These are phyloP conservation scores for Blastobotrys arbuscula DNA, from an alignment of 1,139 yeast genomes.

Conservation along the genomic window DNA sequence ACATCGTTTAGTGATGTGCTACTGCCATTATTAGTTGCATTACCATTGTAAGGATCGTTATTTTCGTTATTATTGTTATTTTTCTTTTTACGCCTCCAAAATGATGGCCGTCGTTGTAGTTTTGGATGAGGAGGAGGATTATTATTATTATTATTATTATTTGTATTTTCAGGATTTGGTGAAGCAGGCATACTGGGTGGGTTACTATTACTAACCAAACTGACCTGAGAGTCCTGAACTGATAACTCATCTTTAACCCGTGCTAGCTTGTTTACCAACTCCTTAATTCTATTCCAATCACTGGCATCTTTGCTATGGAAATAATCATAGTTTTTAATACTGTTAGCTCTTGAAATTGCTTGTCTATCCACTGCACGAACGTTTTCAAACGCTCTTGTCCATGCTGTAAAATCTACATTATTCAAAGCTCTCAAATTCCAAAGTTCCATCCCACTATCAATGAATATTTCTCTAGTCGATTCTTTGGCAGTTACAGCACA, in stretches of 20 bases:
- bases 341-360: neutral
- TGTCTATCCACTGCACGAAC: slow-evolving; percentile 3
- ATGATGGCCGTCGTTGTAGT: slow-evolving; percentile 21
- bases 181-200: slow-evolving; percentile 4
- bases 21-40: neutral
- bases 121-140: neutral
- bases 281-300: slow-evolving; percentile 11
- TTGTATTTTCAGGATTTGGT: neutral
- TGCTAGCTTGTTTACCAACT: slow-evolving; percentile 11
- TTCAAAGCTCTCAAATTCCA: slow-evolving; percentile 80
- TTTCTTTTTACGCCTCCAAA: slow-evolving; percentile 19
- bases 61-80: neutral
- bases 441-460: slow-evolving; percentile 94
- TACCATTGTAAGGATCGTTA: slow-evolving; percentile 2
- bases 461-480: slow-evolving; percentile 60
- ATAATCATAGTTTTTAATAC: neutral
- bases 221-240: neutral
- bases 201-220: neutral
- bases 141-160: neutral
- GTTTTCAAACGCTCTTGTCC: slow-evolving; percentile 44
- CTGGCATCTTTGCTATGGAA: neutral
- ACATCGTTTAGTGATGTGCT: neutral
- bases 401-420: slow-evolving; percentile 60
- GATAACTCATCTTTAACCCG: neutral
- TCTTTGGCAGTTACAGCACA: slow-evolving; percentile 78